These are phyloP conservation scores for Ophioceras dolichostomum DNA, from an alignment of 2,329 filamentous ascomycete species.

Conservation along the genomic window DNA sequence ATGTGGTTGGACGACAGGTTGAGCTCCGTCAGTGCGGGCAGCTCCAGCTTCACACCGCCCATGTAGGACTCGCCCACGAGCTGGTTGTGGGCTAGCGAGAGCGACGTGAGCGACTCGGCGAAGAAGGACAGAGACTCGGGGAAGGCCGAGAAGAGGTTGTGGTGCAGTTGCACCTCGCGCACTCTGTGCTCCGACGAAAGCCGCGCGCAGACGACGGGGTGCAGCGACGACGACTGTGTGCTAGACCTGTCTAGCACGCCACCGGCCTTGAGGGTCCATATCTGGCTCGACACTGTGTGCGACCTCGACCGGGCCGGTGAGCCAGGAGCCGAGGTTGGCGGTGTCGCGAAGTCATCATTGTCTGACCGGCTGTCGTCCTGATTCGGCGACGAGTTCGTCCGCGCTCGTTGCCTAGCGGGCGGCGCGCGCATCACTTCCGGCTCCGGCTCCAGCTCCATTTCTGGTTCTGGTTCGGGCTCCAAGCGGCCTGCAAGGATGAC, in stretches of 20 bases:
- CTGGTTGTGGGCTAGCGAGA: constrained; percentile 68
- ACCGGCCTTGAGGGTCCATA: constrained; percentile 44
- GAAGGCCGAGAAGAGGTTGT: constrained; percentile 61
- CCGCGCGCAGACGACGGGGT: constrained; percentile 43
- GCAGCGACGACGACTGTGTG: constrained; percentile 48
- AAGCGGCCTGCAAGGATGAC: constrained; percentile 55
- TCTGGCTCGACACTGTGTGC: constrained; percentile 31
- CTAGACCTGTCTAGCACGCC: constrained; percentile 59
- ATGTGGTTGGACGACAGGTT: constrained; percentile 66
- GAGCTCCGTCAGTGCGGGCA: constrained; percentile 66
- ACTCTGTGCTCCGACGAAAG: constrained; percentile 39
- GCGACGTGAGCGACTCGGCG: constrained; percentile 53
- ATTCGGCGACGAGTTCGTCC: constrained; percentile 12
- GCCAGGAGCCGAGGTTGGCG: constrained; percentile 38
- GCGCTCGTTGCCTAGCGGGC: constrained; percentile 7
- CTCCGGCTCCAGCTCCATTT: constrained; percentile 24
- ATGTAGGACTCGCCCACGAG: constrained; percentile 55
- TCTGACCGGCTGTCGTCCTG: constrained; percentile 37
- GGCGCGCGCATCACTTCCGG: background rate
- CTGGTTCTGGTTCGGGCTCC: constrained; percentile 37
- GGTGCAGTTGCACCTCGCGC: constrained; percentile 55
- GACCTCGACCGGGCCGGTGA: constrained; percentile 35
- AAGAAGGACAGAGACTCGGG: constrained; percentile 63
- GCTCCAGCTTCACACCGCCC: constrained; percentile 45
- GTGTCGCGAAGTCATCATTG: constrained; percentile 42